Conservation (phyloP, 257 asterid genomes). For the Solanum chmielewskii region DNA sequence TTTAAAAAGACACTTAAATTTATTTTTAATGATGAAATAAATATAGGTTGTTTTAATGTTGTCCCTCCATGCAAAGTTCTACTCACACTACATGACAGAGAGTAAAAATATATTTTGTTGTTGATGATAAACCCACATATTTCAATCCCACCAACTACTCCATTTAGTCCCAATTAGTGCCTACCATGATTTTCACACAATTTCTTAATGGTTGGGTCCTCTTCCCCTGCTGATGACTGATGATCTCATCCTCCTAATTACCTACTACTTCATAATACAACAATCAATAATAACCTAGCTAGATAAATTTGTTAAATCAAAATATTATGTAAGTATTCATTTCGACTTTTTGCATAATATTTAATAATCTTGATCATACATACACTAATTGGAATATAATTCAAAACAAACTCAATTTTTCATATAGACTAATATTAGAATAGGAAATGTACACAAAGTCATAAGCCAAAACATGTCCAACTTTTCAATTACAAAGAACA, state of each 20-base stretch:
- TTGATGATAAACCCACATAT: background rate
- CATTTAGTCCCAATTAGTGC: background rate
- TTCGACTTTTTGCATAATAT: background rate
- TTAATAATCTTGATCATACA: background rate
- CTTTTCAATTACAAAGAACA: background rate
- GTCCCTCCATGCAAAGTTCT: background rate
- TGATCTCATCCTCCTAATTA: background rate
- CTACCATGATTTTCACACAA: background rate
- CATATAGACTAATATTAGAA: background rate
- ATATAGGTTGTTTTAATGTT: background rate
- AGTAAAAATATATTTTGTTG: background rate
- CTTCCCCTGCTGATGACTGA: background rate
- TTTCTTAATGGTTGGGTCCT: background rate
- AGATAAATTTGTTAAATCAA: background rate
- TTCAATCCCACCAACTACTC: background rate
- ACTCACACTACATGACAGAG: background rate
- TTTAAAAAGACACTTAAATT: background rate
- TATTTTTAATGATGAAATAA: too few species aligned
- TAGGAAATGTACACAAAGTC: background rate
- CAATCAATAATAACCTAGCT: background rate
- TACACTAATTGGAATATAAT: background rate
- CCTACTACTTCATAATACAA: background rate
- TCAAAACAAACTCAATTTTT: background rate
- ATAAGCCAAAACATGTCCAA: background rate
- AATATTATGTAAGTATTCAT: background rate